These are phyloP conservation scores for Helianthus tuberosus DNA, from an alignment of 129 eudicot species.

Conservation along the genomic window DNA sequence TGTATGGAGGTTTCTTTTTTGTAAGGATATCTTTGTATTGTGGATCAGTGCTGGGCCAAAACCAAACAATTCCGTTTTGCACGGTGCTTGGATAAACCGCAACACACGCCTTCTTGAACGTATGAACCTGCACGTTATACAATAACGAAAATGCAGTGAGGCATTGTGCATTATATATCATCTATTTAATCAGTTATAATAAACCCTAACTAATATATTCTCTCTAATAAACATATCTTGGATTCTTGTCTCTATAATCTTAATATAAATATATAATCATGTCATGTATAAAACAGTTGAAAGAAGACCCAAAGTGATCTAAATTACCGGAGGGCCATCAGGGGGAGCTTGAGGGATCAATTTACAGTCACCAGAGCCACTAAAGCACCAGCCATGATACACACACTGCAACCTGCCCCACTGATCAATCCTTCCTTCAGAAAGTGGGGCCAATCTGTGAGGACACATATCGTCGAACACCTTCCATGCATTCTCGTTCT, in stretches of 20 bases:
- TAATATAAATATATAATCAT: not conserved
- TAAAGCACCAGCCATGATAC: slow-evolving; percentile 95
- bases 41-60: slow-evolving; percentile 81
- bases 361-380: slow-evolving; percentile 78
- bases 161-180: no score
- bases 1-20: slow-evolving; percentile 67
- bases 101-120: slow-evolving; percentile 74
- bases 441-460: slow-evolving; percentile 79
- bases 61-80: slow-evolving; percentile 86
- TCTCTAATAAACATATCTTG: slow-evolving; percentile 13
- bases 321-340: slow-evolving; percentile 79
- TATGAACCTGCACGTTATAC: slow-evolving; percentile 54
- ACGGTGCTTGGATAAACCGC: slow-evolving; percentile 75
- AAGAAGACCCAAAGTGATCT: not conserved
- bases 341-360: slow-evolving; percentile 87
- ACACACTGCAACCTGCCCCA: slow-evolving; percentile 95
- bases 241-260: not conserved
- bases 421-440: slow-evolving; percentile 91
- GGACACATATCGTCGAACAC: slow-evolving; percentile 90
- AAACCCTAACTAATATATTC: no score
- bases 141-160: no score
- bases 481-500: slow-evolving; percentile 68
- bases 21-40: slow-evolving; percentile 54
- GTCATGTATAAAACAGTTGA: not conserved
- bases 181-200: no score